Conservation (phyloP, 495 filamentous ascomycete species). For the Pseudotulostoma volvatum region DNA sequence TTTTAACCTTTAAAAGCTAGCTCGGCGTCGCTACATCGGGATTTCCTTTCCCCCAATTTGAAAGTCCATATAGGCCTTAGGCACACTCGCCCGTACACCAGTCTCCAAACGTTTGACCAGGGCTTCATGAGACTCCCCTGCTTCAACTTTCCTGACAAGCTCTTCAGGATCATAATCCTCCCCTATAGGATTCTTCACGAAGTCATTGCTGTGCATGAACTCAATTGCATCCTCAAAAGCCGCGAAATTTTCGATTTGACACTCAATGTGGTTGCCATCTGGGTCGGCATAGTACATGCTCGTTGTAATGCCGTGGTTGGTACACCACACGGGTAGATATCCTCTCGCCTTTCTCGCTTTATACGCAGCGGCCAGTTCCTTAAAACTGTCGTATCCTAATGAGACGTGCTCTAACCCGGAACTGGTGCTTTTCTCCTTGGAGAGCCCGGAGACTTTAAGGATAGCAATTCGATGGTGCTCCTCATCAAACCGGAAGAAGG, state of each 20-base stretch:
- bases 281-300: constrained; percentile 32
- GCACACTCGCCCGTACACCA: too few species aligned
- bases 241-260: constrained; percentile 30
- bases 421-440: background rate
- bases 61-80: too few species aligned
- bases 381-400: background rate
- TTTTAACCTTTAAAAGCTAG: too few species aligned
- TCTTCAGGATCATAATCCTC: constrained; percentile 1
- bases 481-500: constrained; percentile 28
- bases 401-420: background rate
- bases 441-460: constrained; percentile 3
- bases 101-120: background rate
- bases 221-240: background rate
- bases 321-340: constrained; percentile 23
- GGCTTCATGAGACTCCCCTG: background rate
- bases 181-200: background rate
- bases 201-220: background rate
- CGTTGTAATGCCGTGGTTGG: constrained; percentile 29
- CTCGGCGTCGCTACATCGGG: too few species aligned
- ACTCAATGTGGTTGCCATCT: constrained; percentile 32
- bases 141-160: background rate
- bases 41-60: too few species aligned
- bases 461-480: constrained; percentile 34
- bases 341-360: constrained; percentile 10
- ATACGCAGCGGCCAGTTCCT: constrained; percentile 1